phyloP scores from a whole-genome alignment of 257 asterid species.

The Coffea canephora region DNA sequence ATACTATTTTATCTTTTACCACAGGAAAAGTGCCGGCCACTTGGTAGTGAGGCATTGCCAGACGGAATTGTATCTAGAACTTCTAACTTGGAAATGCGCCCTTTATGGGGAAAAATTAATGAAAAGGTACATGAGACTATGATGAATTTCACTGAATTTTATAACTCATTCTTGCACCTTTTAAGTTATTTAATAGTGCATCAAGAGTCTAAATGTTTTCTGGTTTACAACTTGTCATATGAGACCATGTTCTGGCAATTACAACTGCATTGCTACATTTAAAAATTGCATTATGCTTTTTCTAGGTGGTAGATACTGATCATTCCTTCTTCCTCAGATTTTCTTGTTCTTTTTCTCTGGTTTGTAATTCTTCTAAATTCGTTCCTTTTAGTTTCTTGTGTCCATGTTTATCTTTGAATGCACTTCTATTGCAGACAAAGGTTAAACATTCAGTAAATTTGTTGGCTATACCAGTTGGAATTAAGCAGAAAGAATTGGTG shows the following conservation, averaged over 20 bases:
- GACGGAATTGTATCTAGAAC: slow-evolving; percentile 63
- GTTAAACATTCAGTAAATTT: slow-evolving; percentile 35
- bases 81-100: slow-evolving; percentile 66
- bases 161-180: neutral
- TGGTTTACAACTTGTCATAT: neutral
- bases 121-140: slow-evolving; percentile 31
- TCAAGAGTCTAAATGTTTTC: too few relatives aligned
- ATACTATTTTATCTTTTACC: neutral
- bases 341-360: neutral
- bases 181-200: neutral
- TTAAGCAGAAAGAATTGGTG: slow-evolving; percentile 61
- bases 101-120: slow-evolving; percentile 54
- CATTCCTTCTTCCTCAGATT: neutral
- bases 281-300: neutral
- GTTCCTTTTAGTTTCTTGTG: neutral
- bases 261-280: neutral
- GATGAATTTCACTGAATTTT: neutral
- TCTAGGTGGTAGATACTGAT: neutral
- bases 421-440: slow-evolving; percentile 37
- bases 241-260: neutral
- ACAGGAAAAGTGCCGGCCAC: slow-evolving; percentile 65
- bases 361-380: neutral
- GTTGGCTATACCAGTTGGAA: slow-evolving; percentile 81
- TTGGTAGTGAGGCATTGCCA: slow-evolving; percentile 73
- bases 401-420: slow-evolving; percentile 15